These are phyloP conservation scores for Hypoxylon sp. DNA, from an alignment of 2,329 filamentous ascomycete species.

Conservation along the genomic window DNA sequence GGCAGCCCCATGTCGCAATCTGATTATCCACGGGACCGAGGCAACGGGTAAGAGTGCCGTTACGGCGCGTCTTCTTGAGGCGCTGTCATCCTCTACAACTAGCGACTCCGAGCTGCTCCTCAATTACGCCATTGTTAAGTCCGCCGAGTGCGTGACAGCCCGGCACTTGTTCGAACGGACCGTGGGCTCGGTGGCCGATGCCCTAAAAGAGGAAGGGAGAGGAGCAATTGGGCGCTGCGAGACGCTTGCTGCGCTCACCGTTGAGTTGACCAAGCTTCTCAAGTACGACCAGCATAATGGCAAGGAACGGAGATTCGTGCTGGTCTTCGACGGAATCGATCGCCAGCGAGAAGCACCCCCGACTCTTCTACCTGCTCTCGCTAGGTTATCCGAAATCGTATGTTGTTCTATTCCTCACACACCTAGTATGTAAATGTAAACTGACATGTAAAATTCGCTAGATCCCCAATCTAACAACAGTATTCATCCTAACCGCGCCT, in stretches of 20 bases:
- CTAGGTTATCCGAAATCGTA: constrained; percentile 85
- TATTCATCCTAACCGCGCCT: constrained; percentile 70
- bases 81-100: constrained; percentile 51
- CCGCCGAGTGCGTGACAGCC: constrained; percentile 82
- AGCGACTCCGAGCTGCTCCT: constrained; percentile 59
- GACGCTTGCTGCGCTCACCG: constrained; percentile 81
- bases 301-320: constrained; percentile 73
- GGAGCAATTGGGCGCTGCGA: constrained; percentile 76
- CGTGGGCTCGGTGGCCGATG: constrained; percentile 69
- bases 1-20: constrained; percentile 78
- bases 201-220: constrained; percentile 62
- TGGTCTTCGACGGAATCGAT: constrained; percentile 92
- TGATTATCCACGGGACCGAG: constrained; percentile 87
- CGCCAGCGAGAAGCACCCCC: constrained; percentile 83
- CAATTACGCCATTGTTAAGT: constrained; percentile 74
- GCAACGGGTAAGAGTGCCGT: constrained; percentile 89
- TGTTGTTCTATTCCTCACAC: constrained; percentile 53
- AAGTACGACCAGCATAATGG: constrained; percentile 56
- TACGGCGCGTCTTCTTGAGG: constrained; percentile 71
- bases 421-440: not conserved
- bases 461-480: constrained; percentile 82
- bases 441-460: constrained; percentile 56
- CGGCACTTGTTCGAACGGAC: constrained; percentile 83
- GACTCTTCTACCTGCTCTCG: constrained; percentile 85
- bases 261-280: constrained; percentile 78